phyloP scores from a whole-genome alignment of 805 yeast genomes.

The Sungouiozyma intestinalis region DNA sequence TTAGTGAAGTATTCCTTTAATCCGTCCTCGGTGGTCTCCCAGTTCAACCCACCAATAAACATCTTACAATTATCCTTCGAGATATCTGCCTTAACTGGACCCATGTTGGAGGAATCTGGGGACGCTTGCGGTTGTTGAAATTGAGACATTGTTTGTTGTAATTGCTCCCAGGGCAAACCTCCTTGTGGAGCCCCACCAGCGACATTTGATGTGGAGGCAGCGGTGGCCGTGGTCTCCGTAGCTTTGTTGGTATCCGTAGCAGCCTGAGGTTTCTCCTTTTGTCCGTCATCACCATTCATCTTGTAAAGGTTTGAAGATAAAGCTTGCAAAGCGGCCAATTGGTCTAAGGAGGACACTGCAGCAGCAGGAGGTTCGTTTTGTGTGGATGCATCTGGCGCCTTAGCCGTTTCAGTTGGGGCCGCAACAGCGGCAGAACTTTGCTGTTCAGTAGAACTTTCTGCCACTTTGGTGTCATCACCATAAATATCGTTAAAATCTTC shows the following conservation, averaged over 20 bases:
- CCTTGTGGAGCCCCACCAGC: conserved; percentile 1
- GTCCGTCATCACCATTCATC: conserved; percentile 10
- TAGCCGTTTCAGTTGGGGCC: conserved; percentile 3
- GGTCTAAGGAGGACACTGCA: conserved; percentile 16
- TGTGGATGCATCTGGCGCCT: conserved; percentile 5
- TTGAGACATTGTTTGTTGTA: conserved; percentile 28
- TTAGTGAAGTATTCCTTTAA: conserved; percentile 72
- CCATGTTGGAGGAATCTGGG: background rate
- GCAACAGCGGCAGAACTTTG: conserved; percentile 9
- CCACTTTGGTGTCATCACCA: conserved; percentile 27
- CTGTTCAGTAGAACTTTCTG: conserved; percentile 9
- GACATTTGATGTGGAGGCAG: conserved; percentile 3
- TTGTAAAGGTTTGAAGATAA: conserved; percentile 26
- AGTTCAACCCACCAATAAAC: conserved; percentile 94
- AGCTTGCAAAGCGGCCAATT: conserved; percentile 28
- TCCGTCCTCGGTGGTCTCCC: conserved; percentile 94
- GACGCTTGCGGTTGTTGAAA: conserved; percentile 19
- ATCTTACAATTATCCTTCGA: conserved; percentile 76
- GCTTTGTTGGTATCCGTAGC: conserved; percentile 8
- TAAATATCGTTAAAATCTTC: conserved; percentile 95
- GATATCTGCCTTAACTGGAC: conserved; percentile 38
- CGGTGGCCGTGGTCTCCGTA: conserved; percentile 7
- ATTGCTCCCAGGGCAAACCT: conserved; percentile 25
- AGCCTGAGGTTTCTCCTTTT: conserved; percentile 3
- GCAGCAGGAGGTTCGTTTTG: conserved; percentile 2